Evolutionary conservation across 2,329 filamentous ascomycete species (phyloP).

Genomic region (Alternaria brassicicola): DNA sequence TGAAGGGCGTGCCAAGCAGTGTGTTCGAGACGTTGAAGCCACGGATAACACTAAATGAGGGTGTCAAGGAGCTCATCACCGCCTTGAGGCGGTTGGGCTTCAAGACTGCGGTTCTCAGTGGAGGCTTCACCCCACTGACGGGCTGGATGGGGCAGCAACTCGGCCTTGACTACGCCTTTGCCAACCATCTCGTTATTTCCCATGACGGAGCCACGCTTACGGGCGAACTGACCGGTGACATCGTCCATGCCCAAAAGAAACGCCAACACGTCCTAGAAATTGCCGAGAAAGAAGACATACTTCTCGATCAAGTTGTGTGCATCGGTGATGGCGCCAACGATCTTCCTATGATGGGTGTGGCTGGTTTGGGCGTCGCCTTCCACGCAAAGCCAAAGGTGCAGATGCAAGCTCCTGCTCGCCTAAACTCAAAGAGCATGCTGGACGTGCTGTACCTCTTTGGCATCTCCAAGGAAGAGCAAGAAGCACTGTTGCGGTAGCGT

Average conservation of each 20-base stretch:
- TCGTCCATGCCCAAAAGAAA: conserved; percentile 79
- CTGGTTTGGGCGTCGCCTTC: conserved; percentile 80
- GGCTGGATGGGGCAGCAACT: conserved; percentile 81
- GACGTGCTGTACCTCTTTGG: conserved; percentile 79
- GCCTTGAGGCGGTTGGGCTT: conserved; percentile 79
- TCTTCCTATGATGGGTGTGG: conserved; percentile 76
- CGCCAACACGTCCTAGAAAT: conserved; percentile 73
- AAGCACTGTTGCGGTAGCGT: conserved; percentile 48
- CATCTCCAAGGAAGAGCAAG: conserved; percentile 69
- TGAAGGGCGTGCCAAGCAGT: conserved; percentile 78
- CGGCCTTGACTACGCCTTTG: conserved; percentile 84
- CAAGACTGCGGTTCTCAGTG: conserved; percentile 88
- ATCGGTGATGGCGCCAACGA: conserved; percentile 86
- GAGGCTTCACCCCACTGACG: conserved; percentile 89
- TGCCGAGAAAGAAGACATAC: conserved; percentile 69
- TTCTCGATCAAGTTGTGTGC: conserved; percentile 70
- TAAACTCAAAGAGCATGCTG: conserved; percentile 73
- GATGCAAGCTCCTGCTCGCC: conserved; percentile 72
- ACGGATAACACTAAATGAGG: conserved; percentile 79
- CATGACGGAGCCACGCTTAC: conserved; percentile 63
- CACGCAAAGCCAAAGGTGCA: conserved; percentile 85
- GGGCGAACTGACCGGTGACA: conserved; percentile 72
- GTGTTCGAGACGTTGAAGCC: conserved; percentile 80
- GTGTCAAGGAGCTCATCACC: conserved; percentile 74
- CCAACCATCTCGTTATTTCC: conserved; percentile 79